Evolutionary conservation across 1,139 yeast genomes (phyloP).

Genomic region (Geotrichum phurueaensis): DNA sequence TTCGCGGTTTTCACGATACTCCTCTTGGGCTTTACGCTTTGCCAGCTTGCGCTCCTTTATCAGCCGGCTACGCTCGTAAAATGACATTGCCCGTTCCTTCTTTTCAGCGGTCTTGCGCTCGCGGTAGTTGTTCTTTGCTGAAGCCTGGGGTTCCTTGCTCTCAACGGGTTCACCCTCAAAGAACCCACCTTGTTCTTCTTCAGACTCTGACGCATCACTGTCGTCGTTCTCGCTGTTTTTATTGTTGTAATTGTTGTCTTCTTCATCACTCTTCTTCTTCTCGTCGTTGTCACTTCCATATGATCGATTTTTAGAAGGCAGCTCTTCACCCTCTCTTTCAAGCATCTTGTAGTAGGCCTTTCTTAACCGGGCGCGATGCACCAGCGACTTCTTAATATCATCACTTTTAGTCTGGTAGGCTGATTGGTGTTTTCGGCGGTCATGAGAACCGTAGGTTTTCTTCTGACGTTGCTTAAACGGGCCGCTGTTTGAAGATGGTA

Average conservation of each 20-base stretch:
- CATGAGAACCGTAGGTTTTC: not conserved
- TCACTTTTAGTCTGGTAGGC: constrained; percentile 26
- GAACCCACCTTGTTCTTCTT: constrained; percentile 11
- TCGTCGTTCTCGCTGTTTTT: constrained; percentile 11
- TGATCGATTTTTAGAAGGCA: constrained; percentile 18
- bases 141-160: constrained; percentile 19
- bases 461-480: not conserved
- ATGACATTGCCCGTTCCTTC: constrained; percentile 36
- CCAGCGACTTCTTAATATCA: constrained; percentile 70
- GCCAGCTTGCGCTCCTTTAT: constrained; percentile 33
- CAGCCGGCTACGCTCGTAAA: constrained; percentile 29
- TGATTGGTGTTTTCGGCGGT: constrained; percentile 11
- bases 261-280: constrained; percentile 23
- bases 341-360: constrained; percentile 75
- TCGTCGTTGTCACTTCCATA: constrained; percentile 6
- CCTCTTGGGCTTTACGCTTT: constrained; percentile 20
- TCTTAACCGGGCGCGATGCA: constrained; percentile 77
- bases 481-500: constrained; percentile 2
- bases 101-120: not conserved
- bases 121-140: constrained; percentile 18
- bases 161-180: constrained; percentile 6
- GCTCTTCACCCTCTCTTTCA: constrained; percentile 55
- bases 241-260: constrained; percentile 20
- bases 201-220: not conserved
- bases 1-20: constrained; percentile 16